Evolutionary conservation across 2,329 filamentous ascomycete genomes (phyloP), one percentile per base, ranked within the genome.

Genomic region (Ophiosphaerella korrae): DNA sequence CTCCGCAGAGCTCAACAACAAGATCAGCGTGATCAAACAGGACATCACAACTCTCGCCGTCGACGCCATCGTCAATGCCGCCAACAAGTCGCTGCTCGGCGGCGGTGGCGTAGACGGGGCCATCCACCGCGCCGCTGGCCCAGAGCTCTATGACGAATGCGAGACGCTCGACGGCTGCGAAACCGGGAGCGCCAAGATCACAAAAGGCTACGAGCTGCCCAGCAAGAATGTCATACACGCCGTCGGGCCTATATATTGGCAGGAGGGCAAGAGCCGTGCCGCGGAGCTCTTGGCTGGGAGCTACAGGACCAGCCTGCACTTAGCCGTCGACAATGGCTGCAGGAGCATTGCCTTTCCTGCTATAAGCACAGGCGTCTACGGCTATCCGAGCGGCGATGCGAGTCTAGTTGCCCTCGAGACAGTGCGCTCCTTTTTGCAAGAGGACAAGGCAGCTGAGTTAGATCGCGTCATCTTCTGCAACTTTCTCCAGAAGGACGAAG

Each of bases 51-150:
- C 80, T 12, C 83, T 97, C 3, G 72, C 81, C 29, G 82, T 92
- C 39, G 90, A 92, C 67, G 88, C 88, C 57, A 94, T 97, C 62
- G 92, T 97, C 72, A 97, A 97, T 72, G 93, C 94, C 1, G 93
- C 94, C 38, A 97, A 97, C 73, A 76, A 75, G 8, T 82, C 81
- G 1, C 84, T 97, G 0, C 80, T 89, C 0, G 92, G 92, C 47
- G 94, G 94, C 45, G 91, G 92, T n/a, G 94, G 94, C 32, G 92
- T 97, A 13, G 79, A 81, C 50, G 79, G 79, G 34, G 77, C 92
- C 24, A 97, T 97, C 63, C 94, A 97, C 72, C 75, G 82, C 26
- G 91, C 88, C 35, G 93, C 94, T 1, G 94, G 94, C 0, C 82
- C 77, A 0, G 73, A 74, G 0, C 83, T 97, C 0, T 58, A 86